Conservation (phyloP, 2,329 filamentous ascomycete genomes). For the Colletotrichum noveboracense region DNA sequence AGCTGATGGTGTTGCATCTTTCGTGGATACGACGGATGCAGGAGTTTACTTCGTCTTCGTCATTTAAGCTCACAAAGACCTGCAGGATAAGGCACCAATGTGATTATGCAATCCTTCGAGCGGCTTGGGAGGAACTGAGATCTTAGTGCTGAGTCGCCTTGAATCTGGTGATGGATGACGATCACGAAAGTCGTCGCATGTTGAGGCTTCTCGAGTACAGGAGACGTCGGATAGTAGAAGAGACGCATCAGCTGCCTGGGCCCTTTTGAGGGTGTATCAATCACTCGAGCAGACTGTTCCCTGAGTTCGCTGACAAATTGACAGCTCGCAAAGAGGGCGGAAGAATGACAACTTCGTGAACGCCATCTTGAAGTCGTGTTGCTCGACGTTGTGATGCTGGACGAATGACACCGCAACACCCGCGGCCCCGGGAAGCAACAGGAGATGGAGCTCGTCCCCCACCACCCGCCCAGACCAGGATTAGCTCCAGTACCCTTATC, state of each 20-base stretch:
- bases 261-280: neutral
- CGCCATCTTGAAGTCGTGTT: neutral
- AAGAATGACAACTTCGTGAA: neutral
- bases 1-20: neutral
- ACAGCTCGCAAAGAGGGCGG: neutral
- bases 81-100: neutral
- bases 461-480: neutral
- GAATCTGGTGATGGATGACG: neutral
- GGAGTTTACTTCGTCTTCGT: neutral
- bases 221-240: neutral
- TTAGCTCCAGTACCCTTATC: constrained; percentile 6
- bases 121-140: neutral
- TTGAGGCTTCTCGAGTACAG: neutral
- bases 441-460: constrained; percentile 1
- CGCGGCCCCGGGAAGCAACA: neutral
- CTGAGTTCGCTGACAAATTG: neutral
- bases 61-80: neutral
- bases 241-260: neutral
- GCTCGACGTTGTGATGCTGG: neutral
- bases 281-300: neutral
- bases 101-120: neutral
- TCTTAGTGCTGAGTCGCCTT: neutral
- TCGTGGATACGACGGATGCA: neutral
- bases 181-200: neutral
- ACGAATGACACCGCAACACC: neutral